Base-by-base conservation (phyloP, 2,329 filamentous ascomycete genomes). In the Didymella pomorum region DNA sequence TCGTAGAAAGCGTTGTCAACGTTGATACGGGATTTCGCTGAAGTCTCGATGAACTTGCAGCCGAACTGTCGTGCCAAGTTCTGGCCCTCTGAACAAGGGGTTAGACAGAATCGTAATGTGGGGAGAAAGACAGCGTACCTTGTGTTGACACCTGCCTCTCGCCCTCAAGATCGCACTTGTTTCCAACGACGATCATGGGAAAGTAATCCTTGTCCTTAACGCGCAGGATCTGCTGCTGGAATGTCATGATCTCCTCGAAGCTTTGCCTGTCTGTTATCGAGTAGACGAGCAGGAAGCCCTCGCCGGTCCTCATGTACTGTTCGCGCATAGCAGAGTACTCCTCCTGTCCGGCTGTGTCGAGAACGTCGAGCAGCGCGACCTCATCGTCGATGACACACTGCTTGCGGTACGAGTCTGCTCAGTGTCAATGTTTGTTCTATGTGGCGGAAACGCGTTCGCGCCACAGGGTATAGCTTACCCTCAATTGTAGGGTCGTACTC, bases 181-280 rank as follows among this genome's bases (percentile, higher is more conserved):
- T 99, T 71, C 93, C 95, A 41, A 98, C 95, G 44, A 99, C 91
- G 58, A 98, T 97, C 84, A 99, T 98, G 70, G 95, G 95, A 84
- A 99, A 99, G 79, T 97, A 97, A 81, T 99, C 95, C 87, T 97
- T 98, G 83, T 98, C 95, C 86, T 99, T 99, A 72, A 99, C 95
- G 70, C 95, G 85, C 70, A 99, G 84, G 77, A 99, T 99, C 81
- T 99, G 95, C 84, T 98, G 93, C 81, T 98, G 93, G 82, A 98
- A 98, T 47, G 93, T 97, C 81, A 93, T 90, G 79, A 99, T 98
- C 83, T 99, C 95, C 78, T 99, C 94, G 75, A 97, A 98, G 73
- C 92, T 96, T 81, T 97, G 93, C 75, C 93, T 88, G 75, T 94
- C 97, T 56, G 92, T 97, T 83, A 99, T 99, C 69, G 93, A 97